Evolutionary conservation across 78 protist species (phyloP).

Genomic region (Emiliania huxleyi): DNA sequence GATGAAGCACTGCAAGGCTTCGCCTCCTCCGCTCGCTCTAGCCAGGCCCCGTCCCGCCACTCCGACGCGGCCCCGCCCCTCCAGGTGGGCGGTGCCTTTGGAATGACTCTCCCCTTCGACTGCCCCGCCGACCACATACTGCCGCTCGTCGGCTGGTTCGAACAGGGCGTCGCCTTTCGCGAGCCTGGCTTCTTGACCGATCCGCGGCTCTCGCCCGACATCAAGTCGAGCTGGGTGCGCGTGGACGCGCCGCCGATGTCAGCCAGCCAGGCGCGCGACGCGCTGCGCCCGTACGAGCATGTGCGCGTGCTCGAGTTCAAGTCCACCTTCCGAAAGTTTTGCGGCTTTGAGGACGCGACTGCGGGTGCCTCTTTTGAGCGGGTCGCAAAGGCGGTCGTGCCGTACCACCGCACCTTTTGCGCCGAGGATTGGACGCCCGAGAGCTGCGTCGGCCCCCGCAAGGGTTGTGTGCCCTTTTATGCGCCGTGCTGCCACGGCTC

Average conservation of each 20-base stretch:
- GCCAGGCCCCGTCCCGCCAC: too few species aligned
- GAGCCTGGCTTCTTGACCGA: neutral
- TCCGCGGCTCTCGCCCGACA: neutral
- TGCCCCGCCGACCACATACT: conserved; percentile 2
- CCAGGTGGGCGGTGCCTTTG: conserved; percentile 16
- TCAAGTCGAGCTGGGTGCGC: neutral
- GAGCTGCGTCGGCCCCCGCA: neutral
- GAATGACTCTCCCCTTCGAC: neutral
- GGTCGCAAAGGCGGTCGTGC: neutral
- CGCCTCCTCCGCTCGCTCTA: too few species aligned
- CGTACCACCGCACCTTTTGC: neutral
- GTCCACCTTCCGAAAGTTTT: neutral
- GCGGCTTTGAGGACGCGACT: neutral
- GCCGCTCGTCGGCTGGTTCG: neutral
- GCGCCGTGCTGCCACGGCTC: conserved; percentile 17
- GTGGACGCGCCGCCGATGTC: neutral
- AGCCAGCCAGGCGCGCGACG: neutral
- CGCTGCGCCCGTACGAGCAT: neutral
- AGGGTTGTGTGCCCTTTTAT: neutral
- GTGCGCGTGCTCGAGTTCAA: neutral
- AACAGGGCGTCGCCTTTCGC: neutral
- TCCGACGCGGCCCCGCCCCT: too few species aligned
- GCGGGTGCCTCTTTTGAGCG: neutral
- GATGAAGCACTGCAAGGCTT: conserved; percentile 17
- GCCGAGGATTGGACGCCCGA: neutral